These are phyloP conservation scores for Penicillium turbatum DNA, from an alignment of 495 filamentous ascomycete species.

Conservation along the genomic window DNA sequence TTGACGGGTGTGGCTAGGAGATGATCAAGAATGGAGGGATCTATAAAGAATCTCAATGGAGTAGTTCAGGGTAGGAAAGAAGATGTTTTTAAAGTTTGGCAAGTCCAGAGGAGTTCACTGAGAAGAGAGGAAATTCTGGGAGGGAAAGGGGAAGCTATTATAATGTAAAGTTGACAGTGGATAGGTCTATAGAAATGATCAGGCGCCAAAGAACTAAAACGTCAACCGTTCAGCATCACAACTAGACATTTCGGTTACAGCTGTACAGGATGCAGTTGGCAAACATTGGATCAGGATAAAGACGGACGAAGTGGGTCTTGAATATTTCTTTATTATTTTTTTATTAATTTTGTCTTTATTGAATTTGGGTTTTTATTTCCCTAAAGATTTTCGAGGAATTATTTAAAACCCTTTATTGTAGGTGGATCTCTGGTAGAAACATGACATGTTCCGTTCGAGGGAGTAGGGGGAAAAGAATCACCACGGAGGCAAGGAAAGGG, in stretches of 20 bases:
- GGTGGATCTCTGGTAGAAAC: conserved; percentile 10
- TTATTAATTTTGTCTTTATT: conserved; percentile 11
- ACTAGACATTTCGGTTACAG: conserved; percentile 41
- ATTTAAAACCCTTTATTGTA: conserved; percentile 17
- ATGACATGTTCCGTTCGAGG: conserved; percentile 14
- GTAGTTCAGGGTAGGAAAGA: not conserved
- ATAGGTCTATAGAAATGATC: conserved; percentile 39
- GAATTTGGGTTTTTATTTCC: conserved; percentile 9
- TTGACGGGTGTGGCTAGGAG: not conserved
- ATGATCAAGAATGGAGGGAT: conserved; percentile 21
- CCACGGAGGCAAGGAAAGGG: conserved; percentile 26
- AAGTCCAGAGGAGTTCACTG: conserved; percentile 11
- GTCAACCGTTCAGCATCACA: conserved; percentile 35
- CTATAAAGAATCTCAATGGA: conserved; percentile 26
- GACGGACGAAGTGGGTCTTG: conserved; percentile 17
- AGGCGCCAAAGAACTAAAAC: conserved; percentile 37
- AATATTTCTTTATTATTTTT: conserved; percentile 19
- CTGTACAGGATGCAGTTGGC: conserved; percentile 42
- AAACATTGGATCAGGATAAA: conserved; percentile 36
- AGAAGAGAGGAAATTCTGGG: conserved; percentile 15
- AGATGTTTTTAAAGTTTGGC: not conserved
- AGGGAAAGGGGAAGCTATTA: conserved; percentile 35
- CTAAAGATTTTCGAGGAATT: conserved; percentile 7
- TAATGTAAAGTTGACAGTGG: conserved; percentile 37
- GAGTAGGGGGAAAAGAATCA: conserved; percentile 19